Base-by-base conservation (phyloP, 495 filamentous ascomycete genomes). In the Podospora fimiseda region DNA sequence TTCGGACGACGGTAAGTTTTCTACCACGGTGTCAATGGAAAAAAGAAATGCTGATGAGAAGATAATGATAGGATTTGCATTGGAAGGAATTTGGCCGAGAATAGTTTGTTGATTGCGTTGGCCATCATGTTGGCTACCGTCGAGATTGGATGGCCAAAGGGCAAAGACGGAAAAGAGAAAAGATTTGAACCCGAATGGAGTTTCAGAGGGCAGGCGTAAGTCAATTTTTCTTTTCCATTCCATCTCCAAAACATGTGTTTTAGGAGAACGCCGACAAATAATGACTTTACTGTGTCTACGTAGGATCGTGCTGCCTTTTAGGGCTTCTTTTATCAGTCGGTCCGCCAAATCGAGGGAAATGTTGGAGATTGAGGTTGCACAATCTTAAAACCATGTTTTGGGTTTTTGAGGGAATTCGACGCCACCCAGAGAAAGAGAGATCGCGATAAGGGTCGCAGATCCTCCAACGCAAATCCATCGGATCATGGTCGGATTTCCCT, bases 1-100 rank as follows among this genome's bases (percentile, higher is more conserved):
- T 81, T 81, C 62, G 78, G 78, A 9, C 43, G 65, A 15, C 57
- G 63, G 63, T 66, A 43, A 43, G 54, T 46, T 9, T 8, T 11
- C 14, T 13, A 2, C 0, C 39, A 18, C 5, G 6, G 39, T 5
- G 11, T 41, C 8, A 33, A 33, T 6, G 11, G 27, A 11, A 33
- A 33, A 33, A 33, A 33, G 5, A 33, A 33, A 33, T 6, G 27
- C 27, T 33, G 9, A 13, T n/a, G n/a, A 13, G 1, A 19, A 20
- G 5, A 3, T 24, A 19, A 8, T 19, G 22, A 18, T 48, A 67
- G 65, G 1, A 54, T 66, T 8, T 68, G 65, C 22, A 57, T 68
- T 2, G 65, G 65, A 1, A 54, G 53, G 2, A 52, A 60, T 18
- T 52, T 68, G 14, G 65, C 63, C 1, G 65, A 68, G 47, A 68